Evolutionary conservation across 768 basidiomycete genomes (phyloP).

Genomic region (Crassisporium funariophilum): DNA sequence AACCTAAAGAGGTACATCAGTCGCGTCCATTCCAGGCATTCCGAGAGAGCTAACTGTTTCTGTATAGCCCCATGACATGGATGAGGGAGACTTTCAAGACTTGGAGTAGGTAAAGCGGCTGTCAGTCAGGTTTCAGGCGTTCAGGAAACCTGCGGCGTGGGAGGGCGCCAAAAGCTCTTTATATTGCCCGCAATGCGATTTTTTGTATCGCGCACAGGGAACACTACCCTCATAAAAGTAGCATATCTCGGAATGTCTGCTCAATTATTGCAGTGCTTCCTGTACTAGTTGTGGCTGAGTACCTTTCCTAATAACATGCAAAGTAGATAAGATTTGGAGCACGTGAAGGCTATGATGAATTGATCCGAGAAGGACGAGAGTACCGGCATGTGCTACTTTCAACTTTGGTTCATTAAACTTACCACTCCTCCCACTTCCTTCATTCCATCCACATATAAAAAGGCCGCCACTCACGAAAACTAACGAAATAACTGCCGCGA

Average conservation of each 20-base stretch:
- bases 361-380: constrained; percentile 1
- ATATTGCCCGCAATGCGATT: too few relatives aligned
- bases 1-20: constrained; percentile 81
- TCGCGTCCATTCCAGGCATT: constrained; percentile 8
- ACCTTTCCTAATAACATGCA: neutral
- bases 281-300: neutral
- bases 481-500: neutral
- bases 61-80: constrained; percentile 83
- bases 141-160: too few relatives aligned
- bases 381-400: neutral
- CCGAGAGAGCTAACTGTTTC: constrained; percentile 16
- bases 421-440: constrained; percentile 1
- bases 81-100: constrained; percentile 88
- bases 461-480: constrained; percentile 1
- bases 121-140: neutral
- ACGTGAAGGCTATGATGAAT: neutral
- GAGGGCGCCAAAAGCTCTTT: too few relatives aligned
- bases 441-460: constrained; percentile 7
- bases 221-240: too few relatives aligned
- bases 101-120: constrained; percentile 47
- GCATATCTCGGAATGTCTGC: too few relatives aligned
- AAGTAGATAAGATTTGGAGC: constrained; percentile 10
- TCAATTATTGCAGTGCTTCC: too few relatives aligned
- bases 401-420: too few relatives aligned
- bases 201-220: too few relatives aligned